Percentiles rank a stretch among this genome's conserved stretches.
These are phyloP conservation scores for Leccinum rimulosum DNA, from an alignment of 768 basidiomycete species.

Conservation along the genomic window DNA sequence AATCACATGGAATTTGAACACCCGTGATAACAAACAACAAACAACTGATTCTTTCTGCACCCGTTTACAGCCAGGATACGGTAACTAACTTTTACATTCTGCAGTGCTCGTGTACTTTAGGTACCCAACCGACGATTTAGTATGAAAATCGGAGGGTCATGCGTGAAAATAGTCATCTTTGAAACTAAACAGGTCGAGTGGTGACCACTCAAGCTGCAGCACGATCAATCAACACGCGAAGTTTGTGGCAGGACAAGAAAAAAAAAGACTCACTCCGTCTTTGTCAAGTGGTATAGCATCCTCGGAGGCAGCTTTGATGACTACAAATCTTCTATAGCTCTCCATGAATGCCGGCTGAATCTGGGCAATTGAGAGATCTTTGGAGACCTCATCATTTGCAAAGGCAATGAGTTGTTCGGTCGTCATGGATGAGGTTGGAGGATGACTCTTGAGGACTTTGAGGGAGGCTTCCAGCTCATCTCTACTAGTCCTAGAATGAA, in stretches of 20 bases:
- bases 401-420: slow-evolving; percentile 32
- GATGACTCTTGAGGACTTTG: slow-evolving; percentile 13
- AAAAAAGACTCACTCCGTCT: slow-evolving; percentile 44
- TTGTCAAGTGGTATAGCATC: slow-evolving; percentile 24
- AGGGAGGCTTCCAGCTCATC: slow-evolving; percentile 45
- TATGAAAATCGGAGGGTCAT: background rate
- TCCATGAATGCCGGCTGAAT: slow-evolving; percentile 61
- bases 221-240: slow-evolving; percentile 2
- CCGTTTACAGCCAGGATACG: background rate
- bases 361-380: slow-evolving; percentile 54
- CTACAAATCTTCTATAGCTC: slow-evolving; percentile 62
- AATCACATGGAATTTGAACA: slow-evolving; percentile 28
- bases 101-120: too few species aligned
- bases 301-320: slow-evolving; percentile 45
- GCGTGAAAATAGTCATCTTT: slow-evolving; percentile 51
- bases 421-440: slow-evolving; percentile 35
- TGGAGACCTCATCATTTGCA: slow-evolving; percentile 46
- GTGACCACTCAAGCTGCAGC: slow-evolving; percentile 55
- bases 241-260: background rate
- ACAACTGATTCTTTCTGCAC: background rate
- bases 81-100: background rate
- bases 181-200: slow-evolving; percentile 49
- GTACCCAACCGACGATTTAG: background rate
- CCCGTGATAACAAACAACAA: background rate
- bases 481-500: slow-evolving; percentile 26